These are phyloP conservation scores for Cordyceps javanica DNA, from an alignment of 2,329 filamentous ascomycete species.

Conservation along the genomic window DNA sequence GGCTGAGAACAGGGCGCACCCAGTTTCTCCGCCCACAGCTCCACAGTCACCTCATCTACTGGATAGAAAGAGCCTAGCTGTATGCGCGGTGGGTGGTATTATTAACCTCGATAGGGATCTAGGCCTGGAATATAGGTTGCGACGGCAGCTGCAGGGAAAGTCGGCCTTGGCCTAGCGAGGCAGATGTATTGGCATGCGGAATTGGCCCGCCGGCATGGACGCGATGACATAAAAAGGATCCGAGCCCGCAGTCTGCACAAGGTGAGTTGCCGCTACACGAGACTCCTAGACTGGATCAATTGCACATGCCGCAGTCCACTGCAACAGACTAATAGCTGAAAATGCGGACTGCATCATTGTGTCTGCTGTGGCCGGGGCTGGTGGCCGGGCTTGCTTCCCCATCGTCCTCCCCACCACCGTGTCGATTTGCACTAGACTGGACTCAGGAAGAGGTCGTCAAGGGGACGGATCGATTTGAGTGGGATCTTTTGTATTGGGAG, in stretches of 20 bases:
- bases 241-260: background rate
- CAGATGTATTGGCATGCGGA: background rate
- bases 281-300: background rate
- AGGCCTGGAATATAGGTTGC: background rate
- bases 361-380: background rate
- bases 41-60: conserved; percentile 7
- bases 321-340: background rate
- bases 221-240: conserved; percentile 2
- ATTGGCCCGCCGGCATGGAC: background rate
- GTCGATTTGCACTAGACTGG: conserved; percentile 26
- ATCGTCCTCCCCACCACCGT: conserved; percentile 19
- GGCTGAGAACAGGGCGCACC: conserved; percentile 3
- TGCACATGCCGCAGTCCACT: background rate
- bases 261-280: background rate
- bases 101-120: background rate
- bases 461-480: conserved; percentile 26
- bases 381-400: background rate
- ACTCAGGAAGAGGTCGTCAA: conserved; percentile 23
- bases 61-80: background rate
- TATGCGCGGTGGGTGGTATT: conserved; percentile 2
- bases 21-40: conserved; percentile 12
- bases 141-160: too few relatives aligned
- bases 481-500: conserved; percentile 36
- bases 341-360: background rate
- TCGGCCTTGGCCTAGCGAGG: background rate